phyloP scores from a whole-genome alignment of 148 eudicot species.

The Suaeda aralocaspica region DNA sequence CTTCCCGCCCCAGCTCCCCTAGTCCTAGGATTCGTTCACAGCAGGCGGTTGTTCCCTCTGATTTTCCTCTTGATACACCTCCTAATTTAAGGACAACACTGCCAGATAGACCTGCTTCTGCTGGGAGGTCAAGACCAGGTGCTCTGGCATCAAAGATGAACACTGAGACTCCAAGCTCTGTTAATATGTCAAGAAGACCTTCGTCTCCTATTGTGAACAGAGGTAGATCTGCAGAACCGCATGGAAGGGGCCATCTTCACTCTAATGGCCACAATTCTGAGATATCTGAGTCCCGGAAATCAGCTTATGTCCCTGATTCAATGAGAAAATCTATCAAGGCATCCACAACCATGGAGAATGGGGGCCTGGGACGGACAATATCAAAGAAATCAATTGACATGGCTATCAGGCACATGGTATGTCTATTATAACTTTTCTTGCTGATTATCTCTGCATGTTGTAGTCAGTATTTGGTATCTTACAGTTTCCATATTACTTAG shows the following conservation, averaged over 20 bases:
- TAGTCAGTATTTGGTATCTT: conserved; percentile 1
- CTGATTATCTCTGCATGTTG: conserved; percentile 5
- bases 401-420: conserved; percentile 95
- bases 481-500: background rate
- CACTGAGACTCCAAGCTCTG: conserved; percentile 41
- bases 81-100: conserved; percentile 86
- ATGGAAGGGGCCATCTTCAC: conserved; percentile 46
- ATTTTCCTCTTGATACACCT: conserved; percentile 86
- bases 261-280: conserved; percentile 52
- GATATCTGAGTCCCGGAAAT: conserved; percentile 46
- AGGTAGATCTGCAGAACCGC: conserved; percentile 63
- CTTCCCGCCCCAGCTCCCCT: conserved; percentile 91
- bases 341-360: conserved; percentile 44
- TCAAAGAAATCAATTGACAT: conserved; percentile 95
- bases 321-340: conserved; percentile 63
- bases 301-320: conserved; percentile 48
- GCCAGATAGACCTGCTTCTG: conserved; percentile 86
- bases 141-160: conserved; percentile 49
- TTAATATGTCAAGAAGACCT: conserved; percentile 54
- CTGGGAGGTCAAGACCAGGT: conserved; percentile 91
- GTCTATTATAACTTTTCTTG: background rate
- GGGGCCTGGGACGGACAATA: conserved; percentile 81
- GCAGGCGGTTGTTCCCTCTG: conserved; percentile 65
- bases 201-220: conserved; percentile 68
- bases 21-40: conserved; percentile 67